Percentiles rank a stretch among this genome's conserved stretches.
These are phyloP conservation scores for Paramarasmius palmivorus DNA, from an alignment of 1,284 basidiomycete species.

Conservation along the genomic window DNA sequence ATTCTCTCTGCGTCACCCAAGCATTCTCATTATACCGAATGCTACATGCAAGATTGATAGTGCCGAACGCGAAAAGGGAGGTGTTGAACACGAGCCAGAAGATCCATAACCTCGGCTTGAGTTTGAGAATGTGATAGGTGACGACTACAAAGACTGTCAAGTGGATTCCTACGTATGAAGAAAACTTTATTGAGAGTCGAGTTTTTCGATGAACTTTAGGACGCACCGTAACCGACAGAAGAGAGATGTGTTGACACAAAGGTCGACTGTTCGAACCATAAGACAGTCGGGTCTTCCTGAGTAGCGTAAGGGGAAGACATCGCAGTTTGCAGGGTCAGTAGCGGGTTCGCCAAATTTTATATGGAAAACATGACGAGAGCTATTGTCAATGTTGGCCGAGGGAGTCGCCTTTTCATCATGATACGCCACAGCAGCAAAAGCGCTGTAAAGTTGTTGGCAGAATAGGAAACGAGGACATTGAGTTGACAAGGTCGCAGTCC, in stretches of 20 bases:
- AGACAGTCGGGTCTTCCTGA: conserved; percentile 14
- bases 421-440: no score
- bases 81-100: conserved; percentile 22
- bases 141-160: conserved; percentile 20
- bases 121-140: conserved; percentile 15
- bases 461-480: no score
- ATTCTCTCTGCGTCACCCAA: conserved; percentile 28
- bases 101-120: neutral
- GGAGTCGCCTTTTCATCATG: no score
- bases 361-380: no score
- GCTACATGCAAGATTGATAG: conserved; percentile 27
- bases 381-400: no score
- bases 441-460: no score
- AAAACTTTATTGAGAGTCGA: neutral
- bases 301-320: conserved; percentile 13
- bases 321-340: no score
- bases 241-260: conserved; percentile 25
- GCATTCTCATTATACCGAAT: conserved; percentile 29
- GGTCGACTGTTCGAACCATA: conserved; percentile 25
- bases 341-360: no score
- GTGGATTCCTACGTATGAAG: conserved; percentile 19
- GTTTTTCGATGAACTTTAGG: neutral
- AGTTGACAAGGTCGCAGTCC: no score
- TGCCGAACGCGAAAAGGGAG: conserved; percentile 24
- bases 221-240: conserved; percentile 24